Evolutionary conservation across 2,329 filamentous ascomycete genomes (phyloP), one percentile per base, ranked within the genome.

Genomic region (Apiospora pterosperma): DNA sequence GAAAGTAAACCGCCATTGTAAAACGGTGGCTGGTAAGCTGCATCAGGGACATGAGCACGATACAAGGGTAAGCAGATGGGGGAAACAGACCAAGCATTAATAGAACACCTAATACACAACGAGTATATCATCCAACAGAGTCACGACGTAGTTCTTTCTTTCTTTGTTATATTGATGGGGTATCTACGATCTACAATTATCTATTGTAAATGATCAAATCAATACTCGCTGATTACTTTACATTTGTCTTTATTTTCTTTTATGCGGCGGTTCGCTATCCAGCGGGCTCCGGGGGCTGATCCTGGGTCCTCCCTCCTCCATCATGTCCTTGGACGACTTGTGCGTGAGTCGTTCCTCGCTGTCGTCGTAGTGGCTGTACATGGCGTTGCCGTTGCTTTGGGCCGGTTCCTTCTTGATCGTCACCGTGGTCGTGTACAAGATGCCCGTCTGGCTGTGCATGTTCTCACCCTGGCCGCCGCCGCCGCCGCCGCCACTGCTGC

Each of bases 321-420:
- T 25, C 23, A 31, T n/a, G 23, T 61, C 59, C 36, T 41, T 61
- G 36, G 59, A 61, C 16, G 59, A 38, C 59, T 61, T 61, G 23
- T 38, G 28, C 39, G 60, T 62, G 28, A 62, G 60, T 12, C 31
- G 28, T n/a, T 62, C 60, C 39, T 62, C 60, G 19, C 60, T 62
- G 7, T 62, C 60, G 60, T 62, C 31, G 36, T 23, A 39, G 58
- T 39, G 58, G 23, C 25, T 36, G 34, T 60, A 36, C 28, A 34
- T 34, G n/a, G n/a, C 38, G 38, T 23, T 23, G 23, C 16, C 11
- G 38, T 31, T 25, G 12, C 36, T 34, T 25, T 42, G 19, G 10
- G 31, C 41, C 1, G 16, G 39, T 21, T 62, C 60, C n/a, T 62
- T 62, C 39, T 48, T 62, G 25, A 62, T 41, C 28, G 60, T 62